Evolutionary conservation across 192 early-diverging fungal species (phyloP).

Genomic region (Jimgerdemannia flammicorona): DNA sequence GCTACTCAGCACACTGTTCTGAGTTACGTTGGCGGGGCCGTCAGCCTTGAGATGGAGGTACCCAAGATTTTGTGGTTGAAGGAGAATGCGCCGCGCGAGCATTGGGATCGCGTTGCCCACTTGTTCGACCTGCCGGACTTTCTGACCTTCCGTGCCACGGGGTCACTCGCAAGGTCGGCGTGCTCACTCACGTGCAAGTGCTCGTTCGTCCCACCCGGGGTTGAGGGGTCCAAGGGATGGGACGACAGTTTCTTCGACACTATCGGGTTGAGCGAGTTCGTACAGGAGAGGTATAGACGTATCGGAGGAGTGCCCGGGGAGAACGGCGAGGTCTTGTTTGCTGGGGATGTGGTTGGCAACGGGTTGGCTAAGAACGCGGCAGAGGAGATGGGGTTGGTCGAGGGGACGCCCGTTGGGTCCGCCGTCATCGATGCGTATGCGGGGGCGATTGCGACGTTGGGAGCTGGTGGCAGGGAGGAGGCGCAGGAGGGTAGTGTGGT

Average conservation of each 20-base stretch:
- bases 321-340: constrained; percentile 30
- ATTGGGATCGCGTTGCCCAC: constrained; percentile 42
- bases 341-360: constrained; percentile 47
- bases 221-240: constrained; percentile 45
- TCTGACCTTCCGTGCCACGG: constrained; percentile 63
- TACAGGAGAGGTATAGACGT: constrained; percentile 35
- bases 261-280: constrained; percentile 51
- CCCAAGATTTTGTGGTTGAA: constrained; percentile 72
- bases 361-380: constrained; percentile 51
- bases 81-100: constrained; percentile 44
- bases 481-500: constrained; percentile 10
- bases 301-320: constrained; percentile 38
- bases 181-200: constrained; percentile 74
- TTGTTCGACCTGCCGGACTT: constrained; percentile 76
- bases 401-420: constrained; percentile 54
- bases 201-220: constrained; percentile 41
- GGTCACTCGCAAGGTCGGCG: constrained; percentile 38
- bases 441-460: constrained; percentile 53
- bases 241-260: constrained; percentile 44
- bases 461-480: constrained; percentile 28
- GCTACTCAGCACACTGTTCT: constrained; percentile 54
- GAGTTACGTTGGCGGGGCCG: constrained; percentile 56
- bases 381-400: constrained; percentile 47
- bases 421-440: constrained; percentile 78
- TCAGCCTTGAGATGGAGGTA: constrained; percentile 75